These are phyloP conservation scores for Candida taoyuanica DNA, from an alignment of 805 yeast species.

Conservation along the genomic window DNA sequence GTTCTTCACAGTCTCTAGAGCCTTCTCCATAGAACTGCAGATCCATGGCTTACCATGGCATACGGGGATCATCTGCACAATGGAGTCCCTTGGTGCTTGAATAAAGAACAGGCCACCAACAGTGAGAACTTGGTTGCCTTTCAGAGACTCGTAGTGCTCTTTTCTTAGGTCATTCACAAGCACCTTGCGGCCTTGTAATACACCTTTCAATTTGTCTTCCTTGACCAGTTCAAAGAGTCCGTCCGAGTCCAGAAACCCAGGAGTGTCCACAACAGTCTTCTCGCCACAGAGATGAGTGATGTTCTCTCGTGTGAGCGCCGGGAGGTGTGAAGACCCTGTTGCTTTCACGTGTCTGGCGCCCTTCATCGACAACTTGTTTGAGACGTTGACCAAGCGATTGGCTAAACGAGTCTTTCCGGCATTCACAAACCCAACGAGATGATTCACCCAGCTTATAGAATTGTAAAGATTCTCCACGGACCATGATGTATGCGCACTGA, in stretches of 20 bases:
- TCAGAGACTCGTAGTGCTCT: constrained; percentile 32
- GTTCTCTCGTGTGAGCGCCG: constrained; percentile 64
- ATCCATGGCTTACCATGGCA: constrained; percentile 32
- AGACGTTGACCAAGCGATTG: constrained; percentile 37
- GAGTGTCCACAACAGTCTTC: constrained; percentile 33
- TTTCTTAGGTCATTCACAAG: constrained; percentile 28
- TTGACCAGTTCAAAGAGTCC: constrained; percentile 28
- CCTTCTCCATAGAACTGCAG: constrained; percentile 31
- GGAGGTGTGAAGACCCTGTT: constrained; percentile 43
- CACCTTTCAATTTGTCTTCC: constrained; percentile 27
- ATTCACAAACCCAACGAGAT: constrained; percentile 62
- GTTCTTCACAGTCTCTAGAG: constrained; percentile 26
- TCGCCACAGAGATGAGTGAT: constrained; percentile 37
- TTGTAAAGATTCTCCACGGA: constrained; percentile 36
- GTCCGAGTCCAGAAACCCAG: constrained; percentile 32
- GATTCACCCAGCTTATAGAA: constrained; percentile 36
- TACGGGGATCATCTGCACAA: constrained; percentile 44
- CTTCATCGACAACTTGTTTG: constrained; percentile 10
- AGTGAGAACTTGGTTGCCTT: constrained; percentile 42
- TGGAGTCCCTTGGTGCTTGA: constrained; percentile 46
- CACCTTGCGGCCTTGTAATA: constrained; percentile 31
- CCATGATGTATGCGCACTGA: constrained; percentile 54
- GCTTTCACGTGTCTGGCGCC: constrained; percentile 13
- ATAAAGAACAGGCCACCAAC: constrained; percentile 62
- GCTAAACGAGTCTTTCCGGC: constrained; percentile 66